Evolutionary conservation across 2,329 filamentous ascomycete genomes (phyloP), one percentile per base, ranked within the genome.

Genomic region (Teratosphaeria zuluensis): DNA sequence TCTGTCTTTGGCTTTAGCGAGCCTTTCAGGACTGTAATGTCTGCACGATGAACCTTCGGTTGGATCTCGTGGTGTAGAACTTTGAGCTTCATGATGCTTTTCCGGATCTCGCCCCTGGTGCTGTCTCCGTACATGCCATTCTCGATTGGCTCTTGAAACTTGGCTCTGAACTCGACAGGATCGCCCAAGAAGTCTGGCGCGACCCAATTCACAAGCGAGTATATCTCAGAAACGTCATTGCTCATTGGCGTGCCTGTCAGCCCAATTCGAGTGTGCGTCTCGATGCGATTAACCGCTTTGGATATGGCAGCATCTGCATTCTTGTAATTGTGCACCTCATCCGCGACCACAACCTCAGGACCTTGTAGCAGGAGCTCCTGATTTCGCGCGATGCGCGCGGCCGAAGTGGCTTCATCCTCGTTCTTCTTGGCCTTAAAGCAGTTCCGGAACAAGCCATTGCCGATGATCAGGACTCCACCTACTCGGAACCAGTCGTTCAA

Each of bases 181-280:
- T 82, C 79, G 0, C 90, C 90, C 2, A 96, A 78, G 69, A 89
- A 96, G 28, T 83, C 84, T 0, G 89, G 88, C 1, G 89, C 86
- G 55, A 94, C 84, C 90, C 90, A 96, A 62, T 92, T 82, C 59
- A 96, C 87, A 83, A 95, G 89, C n/a, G 85, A 77, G 68, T 86
- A 90, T 68, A 95, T 95, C 66, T 96, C 92, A 31, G 81, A 77
- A 0, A 96, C 84, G 56, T 90, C 88, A 68, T 96, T 96, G 4
- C 89, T 85, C 56, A 96, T 77, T 0, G 92, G 92, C 0, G 91
- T 92, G 0, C 91, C 92, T 0, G 91, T 95, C 61, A 96, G 77
- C 5, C 90, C 92, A 63, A 96, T 88, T 11, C 91, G 84, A 60
- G 81, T 86, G 57, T 77, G 82, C 0, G 90, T 88, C 60, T 71